phyloP scores from a whole-genome alignment of 805 yeast genomes.

The Ogataea polymorpha region DNA sequence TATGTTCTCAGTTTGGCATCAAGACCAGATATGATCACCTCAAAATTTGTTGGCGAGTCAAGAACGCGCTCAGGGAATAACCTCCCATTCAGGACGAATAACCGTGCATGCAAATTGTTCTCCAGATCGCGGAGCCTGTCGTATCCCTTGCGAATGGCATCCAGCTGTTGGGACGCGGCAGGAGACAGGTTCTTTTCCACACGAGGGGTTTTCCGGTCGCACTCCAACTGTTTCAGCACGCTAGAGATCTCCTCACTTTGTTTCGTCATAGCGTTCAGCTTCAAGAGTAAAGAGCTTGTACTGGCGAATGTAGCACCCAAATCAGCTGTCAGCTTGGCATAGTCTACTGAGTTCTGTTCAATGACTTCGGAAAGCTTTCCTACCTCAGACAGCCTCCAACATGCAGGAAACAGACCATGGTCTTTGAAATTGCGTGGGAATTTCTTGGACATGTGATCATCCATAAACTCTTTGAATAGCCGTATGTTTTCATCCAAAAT shows the following conservation, averaged over 20 bases:
- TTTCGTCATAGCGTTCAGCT: background rate
- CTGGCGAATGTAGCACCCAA: background rate
- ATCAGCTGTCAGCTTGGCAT: background rate
- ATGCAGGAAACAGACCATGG: slow-evolving; percentile 23
- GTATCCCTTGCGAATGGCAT: slow-evolving; percentile 15
- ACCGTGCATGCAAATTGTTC: slow-evolving; percentile 22
- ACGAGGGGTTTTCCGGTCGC: background rate
- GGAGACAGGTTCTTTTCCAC: slow-evolving; percentile 20
- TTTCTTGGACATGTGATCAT: slow-evolving; percentile 21
- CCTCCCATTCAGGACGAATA: slow-evolving; percentile 27
- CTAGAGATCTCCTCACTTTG: background rate
- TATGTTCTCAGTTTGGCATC: slow-evolving; percentile 24
- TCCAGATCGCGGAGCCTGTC: slow-evolving; percentile 12
- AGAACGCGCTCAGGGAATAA: slow-evolving; percentile 31
- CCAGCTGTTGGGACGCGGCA: slow-evolving; percentile 18
- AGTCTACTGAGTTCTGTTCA: background rate
- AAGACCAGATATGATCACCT: slow-evolving; percentile 26
- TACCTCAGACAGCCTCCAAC: slow-evolving; percentile 33
- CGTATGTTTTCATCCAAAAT: slow-evolving; percentile 23
- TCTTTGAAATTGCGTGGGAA: slow-evolving; percentile 22
- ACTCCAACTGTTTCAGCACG: slow-evolving; percentile 1
- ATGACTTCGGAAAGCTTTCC: slow-evolving; percentile 14
- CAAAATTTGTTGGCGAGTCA: slow-evolving; percentile 27
- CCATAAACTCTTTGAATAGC: slow-evolving; percentile 21
- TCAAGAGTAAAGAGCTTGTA: background rate